Percentiles rank a stretch among this genome's conserved stretches.
These are phyloP conservation scores for Curvularia spicifera DNA, from an alignment of 2,329 filamentous ascomycete genomes.

Conservation along the genomic window DNA sequence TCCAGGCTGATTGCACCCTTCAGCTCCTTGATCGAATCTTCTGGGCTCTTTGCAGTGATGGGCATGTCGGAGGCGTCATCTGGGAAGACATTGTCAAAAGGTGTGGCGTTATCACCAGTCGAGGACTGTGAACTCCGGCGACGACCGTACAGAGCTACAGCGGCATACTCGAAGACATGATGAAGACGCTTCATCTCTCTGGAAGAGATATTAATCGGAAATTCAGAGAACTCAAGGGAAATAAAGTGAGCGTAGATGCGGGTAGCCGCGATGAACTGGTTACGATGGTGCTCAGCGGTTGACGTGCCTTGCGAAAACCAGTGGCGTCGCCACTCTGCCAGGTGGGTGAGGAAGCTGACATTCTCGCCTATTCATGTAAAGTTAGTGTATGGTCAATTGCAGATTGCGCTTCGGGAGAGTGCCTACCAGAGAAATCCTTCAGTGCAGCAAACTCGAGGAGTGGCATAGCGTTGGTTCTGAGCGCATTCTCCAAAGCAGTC, in stretches of 20 bases:
- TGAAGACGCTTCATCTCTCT: slow-evolving; percentile 39
- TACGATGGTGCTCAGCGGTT: slow-evolving; percentile 31
- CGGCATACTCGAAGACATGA: slow-evolving; percentile 34
- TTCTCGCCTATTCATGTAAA: slow-evolving; percentile 36
- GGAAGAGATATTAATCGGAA: slow-evolving; percentile 46
- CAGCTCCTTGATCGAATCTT: slow-evolving; percentile 27
- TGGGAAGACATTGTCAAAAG: slow-evolving; percentile 35
- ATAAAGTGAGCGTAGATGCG: slow-evolving; percentile 46
- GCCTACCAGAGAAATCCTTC: slow-evolving; percentile 37
- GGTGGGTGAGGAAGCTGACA: slow-evolving; percentile 44
- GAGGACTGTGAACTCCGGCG: slow-evolving; percentile 25
- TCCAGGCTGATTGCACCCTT: slow-evolving; percentile 31
- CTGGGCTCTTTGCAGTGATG: slow-evolving; percentile 22
- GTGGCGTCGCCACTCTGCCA: slow-evolving; percentile 42
- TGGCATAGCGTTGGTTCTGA: slow-evolving; percentile 39
- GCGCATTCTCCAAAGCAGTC: slow-evolving; percentile 42
- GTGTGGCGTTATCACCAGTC: slow-evolving; percentile 31
- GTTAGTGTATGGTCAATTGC: background rate
- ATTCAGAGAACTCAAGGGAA: slow-evolving; percentile 43
- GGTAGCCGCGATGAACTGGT: slow-evolving; percentile 39
- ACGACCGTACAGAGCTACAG: slow-evolving; percentile 29
- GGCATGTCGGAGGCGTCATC: slow-evolving; percentile 20
- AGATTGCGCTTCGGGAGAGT: background rate
- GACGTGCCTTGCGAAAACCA: slow-evolving; percentile 36
- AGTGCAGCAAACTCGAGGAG: slow-evolving; percentile 44